Evolutionary conservation across 768 basidiomycete species (phyloP).

Genomic region (Pleurotus giganteus): DNA sequence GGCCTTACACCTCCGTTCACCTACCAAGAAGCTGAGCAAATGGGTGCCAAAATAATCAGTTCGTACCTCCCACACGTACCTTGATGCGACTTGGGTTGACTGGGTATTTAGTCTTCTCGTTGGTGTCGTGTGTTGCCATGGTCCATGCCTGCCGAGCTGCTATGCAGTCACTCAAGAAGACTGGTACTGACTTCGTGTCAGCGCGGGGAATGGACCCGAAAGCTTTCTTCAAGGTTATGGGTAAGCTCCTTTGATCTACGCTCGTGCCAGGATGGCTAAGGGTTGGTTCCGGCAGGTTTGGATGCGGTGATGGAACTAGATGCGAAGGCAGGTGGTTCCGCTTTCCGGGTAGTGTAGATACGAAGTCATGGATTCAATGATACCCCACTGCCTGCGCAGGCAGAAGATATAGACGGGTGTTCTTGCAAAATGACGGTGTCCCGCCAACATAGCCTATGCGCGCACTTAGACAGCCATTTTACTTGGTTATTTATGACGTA

Average conservation of each 20-base stretch:
- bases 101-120: constrained; percentile 37
- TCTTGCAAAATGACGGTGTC: too few species aligned
- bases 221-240: too few species aligned
- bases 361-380: too few species aligned
- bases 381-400: too few species aligned
- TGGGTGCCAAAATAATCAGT: constrained; percentile 45
- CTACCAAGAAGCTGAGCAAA: constrained; percentile 39
- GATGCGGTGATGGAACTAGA: constrained; percentile 8
- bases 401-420: too few species aligned
- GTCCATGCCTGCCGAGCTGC: constrained; percentile 48
- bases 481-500: too few species aligned
- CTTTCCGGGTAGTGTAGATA: constrained; percentile 7
- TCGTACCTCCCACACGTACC: constrained; percentile 2
- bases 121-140: constrained; percentile 45
- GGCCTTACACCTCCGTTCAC: constrained; percentile 52
- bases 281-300: constrained; percentile 26
- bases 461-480: too few species aligned
- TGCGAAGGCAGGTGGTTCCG: constrained; percentile 11
- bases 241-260: too few species aligned
- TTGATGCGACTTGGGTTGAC: neutral
- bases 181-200: too few species aligned
- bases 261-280: constrained; percentile 46
- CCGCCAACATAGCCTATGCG: too few species aligned
- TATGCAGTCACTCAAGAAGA: too few species aligned
- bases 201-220: too few species aligned